These are phyloP conservation scores for Nadsonia commutata DNA, from an alignment of 1,139 yeast species.

Conservation along the genomic window DNA sequence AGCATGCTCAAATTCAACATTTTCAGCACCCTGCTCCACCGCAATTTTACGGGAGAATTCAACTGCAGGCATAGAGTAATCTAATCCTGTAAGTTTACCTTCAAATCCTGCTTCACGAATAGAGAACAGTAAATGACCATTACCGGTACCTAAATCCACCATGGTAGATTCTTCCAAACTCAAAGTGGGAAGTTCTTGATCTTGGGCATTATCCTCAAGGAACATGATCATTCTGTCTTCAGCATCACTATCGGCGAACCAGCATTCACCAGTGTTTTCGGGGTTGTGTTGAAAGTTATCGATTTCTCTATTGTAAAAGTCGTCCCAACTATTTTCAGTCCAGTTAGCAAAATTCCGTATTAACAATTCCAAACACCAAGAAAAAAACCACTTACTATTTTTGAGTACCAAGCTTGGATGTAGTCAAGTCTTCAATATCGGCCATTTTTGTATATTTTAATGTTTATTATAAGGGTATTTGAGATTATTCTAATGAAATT, in stretches of 20 bases:
- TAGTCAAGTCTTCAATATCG: conserved; percentile 27
- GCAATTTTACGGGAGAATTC: conserved; percentile 54
- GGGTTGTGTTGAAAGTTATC: conserved; percentile 55
- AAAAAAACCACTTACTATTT: conserved; percentile 38
- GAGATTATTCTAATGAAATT: neutral
- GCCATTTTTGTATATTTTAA: neutral
- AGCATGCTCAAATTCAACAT: conserved; percentile 32
- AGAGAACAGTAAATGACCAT: conserved; percentile 74
- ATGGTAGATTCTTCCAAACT: conserved; percentile 25
- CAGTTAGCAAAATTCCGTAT: neutral
- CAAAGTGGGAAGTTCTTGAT: conserved; percentile 11
- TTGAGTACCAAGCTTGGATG: conserved; percentile 65
- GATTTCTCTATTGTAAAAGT: conserved; percentile 61
- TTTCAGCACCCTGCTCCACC: conserved; percentile 22
- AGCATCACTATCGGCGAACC: conserved; percentile 92
- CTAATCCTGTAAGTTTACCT: conserved; percentile 54
- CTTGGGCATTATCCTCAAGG: conserved; percentile 30
- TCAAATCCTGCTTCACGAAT: conserved; percentile 45
- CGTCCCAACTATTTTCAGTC: conserved; percentile 47
- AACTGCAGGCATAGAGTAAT: conserved; percentile 70
- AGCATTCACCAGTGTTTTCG: conserved; percentile 83
- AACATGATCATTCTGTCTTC: conserved; percentile 68
- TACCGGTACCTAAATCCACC: conserved; percentile 88
- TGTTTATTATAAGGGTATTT: neutral
- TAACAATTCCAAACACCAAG: neutral